Evolutionary conservation across 108 stramenopile genomes (phyloP), one percentile per base, ranked within the genome.

Genomic region (Conticribra weissflogii): DNA sequence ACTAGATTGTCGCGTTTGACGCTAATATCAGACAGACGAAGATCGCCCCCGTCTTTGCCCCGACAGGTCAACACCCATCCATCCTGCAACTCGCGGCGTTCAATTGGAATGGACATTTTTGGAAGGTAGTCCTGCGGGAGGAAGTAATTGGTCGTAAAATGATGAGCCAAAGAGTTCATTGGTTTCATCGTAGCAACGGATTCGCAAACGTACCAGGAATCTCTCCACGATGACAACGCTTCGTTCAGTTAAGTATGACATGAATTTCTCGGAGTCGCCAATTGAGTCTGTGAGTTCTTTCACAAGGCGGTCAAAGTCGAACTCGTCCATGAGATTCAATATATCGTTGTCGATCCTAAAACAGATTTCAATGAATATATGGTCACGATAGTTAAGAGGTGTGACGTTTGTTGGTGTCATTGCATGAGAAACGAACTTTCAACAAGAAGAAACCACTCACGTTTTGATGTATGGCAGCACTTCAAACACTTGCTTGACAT

Each of bases 21-120:
- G 9, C 70, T 71, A 53, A 95, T 77, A 66, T 95, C 89, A 3
- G 91, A 92, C 9, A 95, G 74, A 14, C 84, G 83, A 23, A 95
- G 69, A 72, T 95, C 91, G 12, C 88, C 86, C 19, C 94, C 94
- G 67, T 87, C 80, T 29, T 76, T 74, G 21, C 88, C 83, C 32
- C 88, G 81, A 62, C 94, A 95, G 41, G 94, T 92, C 9, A 95
- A 63, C 19, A 90, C 85, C 91, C 91, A 95, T 8, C 91, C 89
- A 49, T 92, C 94, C 32, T 81, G 83, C 17, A 95, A 78, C 27
- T 90, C 89, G 32, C 91, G 79, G 30, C 84, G 85, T 66, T 95
- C 91, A 44, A 95, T 85, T 8, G 94, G 94, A 52, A 95, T 95
- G 0, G 89, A 88, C 83, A 95, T 87, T 66, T 85, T 87, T 71